phyloP scores from a whole-genome alignment of 306 rosid species.

The Parietaria judaica region DNA sequence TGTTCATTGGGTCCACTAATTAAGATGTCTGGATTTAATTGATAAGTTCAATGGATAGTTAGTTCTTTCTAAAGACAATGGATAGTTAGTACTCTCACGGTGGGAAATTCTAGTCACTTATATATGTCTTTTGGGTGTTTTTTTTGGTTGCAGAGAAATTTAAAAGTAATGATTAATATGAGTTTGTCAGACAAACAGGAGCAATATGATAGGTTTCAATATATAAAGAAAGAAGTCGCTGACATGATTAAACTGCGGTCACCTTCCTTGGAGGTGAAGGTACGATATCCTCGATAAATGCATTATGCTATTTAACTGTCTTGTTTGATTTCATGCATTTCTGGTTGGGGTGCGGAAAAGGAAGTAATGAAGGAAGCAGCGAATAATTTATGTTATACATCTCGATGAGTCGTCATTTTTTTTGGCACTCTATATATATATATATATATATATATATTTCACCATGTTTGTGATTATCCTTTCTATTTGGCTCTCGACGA shows the following conservation, averaged over 20 bases:
- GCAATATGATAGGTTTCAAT: slow-evolving; percentile 77
- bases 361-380: slow-evolving; percentile 1
- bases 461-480: not conserved
- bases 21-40: not conserved
- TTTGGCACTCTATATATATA: not conserved
- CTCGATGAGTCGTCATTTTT: not conserved
- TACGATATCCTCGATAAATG: slow-evolving; percentile 18
- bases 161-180: slow-evolving; percentile 83
- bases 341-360: not conserved
- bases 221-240: slow-evolving; percentile 75
- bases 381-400: not conserved
- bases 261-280: slow-evolving; percentile 61
- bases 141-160: slow-evolving; percentile 63
- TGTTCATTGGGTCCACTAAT: too few relatives aligned
- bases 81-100: not conserved
- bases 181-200: slow-evolving; percentile 89
- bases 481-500: not conserved
- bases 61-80: too few relatives aligned
- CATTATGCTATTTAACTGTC: not conserved
- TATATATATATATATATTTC: not conserved
- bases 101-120: slow-evolving; percentile 17
- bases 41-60: not conserved
- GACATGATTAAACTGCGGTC: slow-evolving; percentile 68
- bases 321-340: not conserved
- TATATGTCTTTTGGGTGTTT: slow-evolving; percentile 23